These are phyloP conservation scores for Cadophora malorum DNA, from an alignment of 2,329 filamentous ascomycete genomes.

Conservation along the genomic window DNA sequence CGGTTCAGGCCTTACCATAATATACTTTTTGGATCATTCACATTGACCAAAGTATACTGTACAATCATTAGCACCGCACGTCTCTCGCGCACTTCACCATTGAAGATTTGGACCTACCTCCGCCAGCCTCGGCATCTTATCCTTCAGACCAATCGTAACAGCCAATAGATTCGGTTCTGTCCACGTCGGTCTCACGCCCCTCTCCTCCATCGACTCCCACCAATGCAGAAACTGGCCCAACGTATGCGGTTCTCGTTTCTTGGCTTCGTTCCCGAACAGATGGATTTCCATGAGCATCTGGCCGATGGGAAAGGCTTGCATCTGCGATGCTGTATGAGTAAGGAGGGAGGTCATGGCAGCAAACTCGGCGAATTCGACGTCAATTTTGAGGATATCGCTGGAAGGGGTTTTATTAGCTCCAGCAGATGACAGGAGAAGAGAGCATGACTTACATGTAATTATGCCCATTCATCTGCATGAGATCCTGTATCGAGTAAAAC, in stretches of 20 bases:
- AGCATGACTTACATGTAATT: slow-evolving; percentile 40
- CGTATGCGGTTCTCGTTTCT: slow-evolving; percentile 31
- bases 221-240: slow-evolving; percentile 39
- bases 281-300: slow-evolving; percentile 41
- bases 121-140: slow-evolving; percentile 34
- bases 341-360: slow-evolving; percentile 43
- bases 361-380: slow-evolving; percentile 49
- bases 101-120: slow-evolving; percentile 23
- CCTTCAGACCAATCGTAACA: slow-evolving; percentile 35
- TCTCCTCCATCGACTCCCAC: slow-evolving; percentile 43
- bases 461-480: slow-evolving; percentile 49
- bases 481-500: slow-evolving; percentile 46
- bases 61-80: background rate
- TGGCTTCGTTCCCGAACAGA: slow-evolving; percentile 24
- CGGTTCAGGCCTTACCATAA: background rate
- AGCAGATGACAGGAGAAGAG: slow-evolving; percentile 38
- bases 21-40: slow-evolving; percentile 1
- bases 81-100: background rate
- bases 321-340: slow-evolving; percentile 39
- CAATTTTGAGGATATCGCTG: slow-evolving; percentile 50
- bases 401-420: slow-evolving; percentile 39
- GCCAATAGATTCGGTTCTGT: slow-evolving; percentile 42
- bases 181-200: slow-evolving; percentile 40
- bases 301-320: slow-evolving; percentile 37
- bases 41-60: slow-evolving; percentile 17